Evolutionary conservation across 169 alveolate genomes (phyloP).

Genomic region (Cystoisospora suis): DNA sequence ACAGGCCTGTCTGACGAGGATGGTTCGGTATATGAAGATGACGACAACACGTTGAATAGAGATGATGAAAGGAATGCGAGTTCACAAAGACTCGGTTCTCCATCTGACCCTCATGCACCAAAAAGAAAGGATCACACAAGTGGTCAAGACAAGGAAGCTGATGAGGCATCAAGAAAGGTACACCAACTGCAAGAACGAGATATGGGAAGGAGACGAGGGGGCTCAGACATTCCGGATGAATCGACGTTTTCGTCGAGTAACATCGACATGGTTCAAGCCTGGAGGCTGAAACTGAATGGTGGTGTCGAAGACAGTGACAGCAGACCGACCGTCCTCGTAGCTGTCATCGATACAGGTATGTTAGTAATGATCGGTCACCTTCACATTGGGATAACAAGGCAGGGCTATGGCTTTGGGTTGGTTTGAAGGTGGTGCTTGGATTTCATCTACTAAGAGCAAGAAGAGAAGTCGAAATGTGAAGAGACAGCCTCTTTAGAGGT

Average conservation of each 20-base stretch:
- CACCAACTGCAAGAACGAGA: constrained; percentile 1
- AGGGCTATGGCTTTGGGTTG: too few relatives aligned
- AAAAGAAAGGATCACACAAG: too few relatives aligned
- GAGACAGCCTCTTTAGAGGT: too few relatives aligned
- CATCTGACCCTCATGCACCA: too few relatives aligned
- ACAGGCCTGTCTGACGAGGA: background rate
- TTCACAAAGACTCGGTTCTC: too few relatives aligned
- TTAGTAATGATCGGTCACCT: too few relatives aligned
- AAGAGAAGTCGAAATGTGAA: too few relatives aligned
- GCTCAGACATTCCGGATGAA: background rate
- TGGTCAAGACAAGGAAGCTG: background rate
- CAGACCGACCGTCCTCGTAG: constrained; percentile 22
- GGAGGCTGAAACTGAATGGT: background rate
- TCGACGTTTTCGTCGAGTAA: background rate
- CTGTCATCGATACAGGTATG: constrained; percentile 48
- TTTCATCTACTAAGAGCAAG: too few relatives aligned
- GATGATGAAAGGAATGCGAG: background rate
- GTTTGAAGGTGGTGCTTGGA: too few relatives aligned
- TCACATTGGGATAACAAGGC: too few relatives aligned
- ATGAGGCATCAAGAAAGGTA: background rate
- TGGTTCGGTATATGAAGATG: background rate
- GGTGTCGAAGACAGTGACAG: background rate
- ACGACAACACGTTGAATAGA: background rate
- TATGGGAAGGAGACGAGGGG: background rate
- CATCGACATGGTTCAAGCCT: constrained; percentile 35